Percentiles rank a stretch among this genome's conserved stretches.
These are phyloP conservation scores for Fraxinus pennsylvanica DNA, from an alignment of 257 asterid genomes.

Conservation along the genomic window DNA sequence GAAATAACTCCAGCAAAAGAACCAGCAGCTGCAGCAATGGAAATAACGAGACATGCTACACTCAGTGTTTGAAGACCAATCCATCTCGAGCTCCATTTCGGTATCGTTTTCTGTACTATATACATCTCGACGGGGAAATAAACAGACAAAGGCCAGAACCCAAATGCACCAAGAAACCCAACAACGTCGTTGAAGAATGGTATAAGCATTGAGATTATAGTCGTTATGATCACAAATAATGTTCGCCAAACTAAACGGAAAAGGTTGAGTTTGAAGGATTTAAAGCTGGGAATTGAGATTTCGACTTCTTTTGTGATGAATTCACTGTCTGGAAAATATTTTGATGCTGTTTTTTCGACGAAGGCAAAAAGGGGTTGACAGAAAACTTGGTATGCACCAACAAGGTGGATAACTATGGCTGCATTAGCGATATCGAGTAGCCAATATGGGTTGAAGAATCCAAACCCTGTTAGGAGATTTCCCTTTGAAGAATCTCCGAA, in stretches of 20 bases:
- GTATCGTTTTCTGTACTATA: conserved; percentile 30
- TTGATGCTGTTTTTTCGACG: conserved; percentile 25
- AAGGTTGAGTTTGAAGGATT: conserved; percentile 25
- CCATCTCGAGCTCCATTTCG: conserved; percentile 32
- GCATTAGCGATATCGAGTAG: conserved; percentile 34
- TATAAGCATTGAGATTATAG: conserved; percentile 32
- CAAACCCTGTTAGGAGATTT: conserved; percentile 35
- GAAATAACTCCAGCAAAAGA: conserved; percentile 32
- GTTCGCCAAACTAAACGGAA: conserved; percentile 36
- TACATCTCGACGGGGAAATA: conserved; percentile 39
- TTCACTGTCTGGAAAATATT: conserved; percentile 23
- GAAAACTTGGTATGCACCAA: conserved; percentile 40
- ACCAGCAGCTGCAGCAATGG: conserved; percentile 38
- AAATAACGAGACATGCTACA: conserved; percentile 28
- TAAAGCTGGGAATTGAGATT: conserved; percentile 16
- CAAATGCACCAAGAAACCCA: conserved; percentile 33
- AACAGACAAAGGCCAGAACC: conserved; percentile 39
- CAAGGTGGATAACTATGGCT: conserved; percentile 35
- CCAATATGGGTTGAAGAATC: conserved; percentile 39
- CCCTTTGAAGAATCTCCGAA: conserved; percentile 31
- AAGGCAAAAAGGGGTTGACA: conserved; percentile 37
- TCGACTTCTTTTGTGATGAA: conserved; percentile 26
- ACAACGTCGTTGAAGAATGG: conserved; percentile 38
- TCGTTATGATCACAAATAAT: conserved; percentile 26
- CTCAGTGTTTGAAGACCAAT: conserved; percentile 26